phyloP scores from a whole-genome alignment of 805 yeast genomes.

The Pichia pseudocactophila region DNA sequence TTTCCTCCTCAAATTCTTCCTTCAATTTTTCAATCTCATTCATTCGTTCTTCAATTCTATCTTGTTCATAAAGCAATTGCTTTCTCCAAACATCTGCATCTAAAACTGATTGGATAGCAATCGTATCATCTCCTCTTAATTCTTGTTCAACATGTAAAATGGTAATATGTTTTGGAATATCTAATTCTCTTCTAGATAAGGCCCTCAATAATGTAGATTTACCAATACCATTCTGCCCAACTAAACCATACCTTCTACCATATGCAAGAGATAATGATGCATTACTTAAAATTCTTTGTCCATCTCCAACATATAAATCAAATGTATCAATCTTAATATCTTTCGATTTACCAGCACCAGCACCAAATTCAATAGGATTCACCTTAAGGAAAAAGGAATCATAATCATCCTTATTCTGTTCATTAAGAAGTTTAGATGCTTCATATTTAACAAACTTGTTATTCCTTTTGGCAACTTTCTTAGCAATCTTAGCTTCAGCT shows the following conservation, averaged over 20 bases:
- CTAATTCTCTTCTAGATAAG: slow-evolving; percentile 83
- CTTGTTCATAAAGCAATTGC: slow-evolving; percentile 70
- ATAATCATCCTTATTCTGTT: slow-evolving; percentile 61
- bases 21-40: slow-evolving; percentile 64
- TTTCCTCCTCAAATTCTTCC: slow-evolving; percentile 64
- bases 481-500: slow-evolving; percentile 95
- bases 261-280: slow-evolving; percentile 78
- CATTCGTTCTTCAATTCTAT: slow-evolving; percentile 62
- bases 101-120: slow-evolving; percentile 89
- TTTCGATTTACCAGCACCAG: slow-evolving; percentile 92
- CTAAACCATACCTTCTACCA: slow-evolving; percentile 94
- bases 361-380: slow-evolving; percentile 87
- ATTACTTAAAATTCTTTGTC: slow-evolving; percentile 84
- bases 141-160: slow-evolving; percentile 97
- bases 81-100: slow-evolving; percentile 99
- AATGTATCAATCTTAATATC: slow-evolving; percentile 90
- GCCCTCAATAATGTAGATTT: slow-evolving; percentile 91
- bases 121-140: slow-evolving; percentile 83
- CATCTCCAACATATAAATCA: slow-evolving; percentile 93
- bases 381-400: slow-evolving; percentile 93
- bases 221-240: slow-evolving; percentile 99
- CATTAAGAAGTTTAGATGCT: slow-evolving; percentile 81
- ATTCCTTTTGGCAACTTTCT: slow-evolving; percentile 83
- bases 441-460: slow-evolving; percentile 82
- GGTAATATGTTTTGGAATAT: slow-evolving; percentile 91